Percentiles rank a stretch among this genome's conserved stretches.
Conservation (phyloP, 371 early-diverging fungal species). For the Mucor piriformis region DNA sequence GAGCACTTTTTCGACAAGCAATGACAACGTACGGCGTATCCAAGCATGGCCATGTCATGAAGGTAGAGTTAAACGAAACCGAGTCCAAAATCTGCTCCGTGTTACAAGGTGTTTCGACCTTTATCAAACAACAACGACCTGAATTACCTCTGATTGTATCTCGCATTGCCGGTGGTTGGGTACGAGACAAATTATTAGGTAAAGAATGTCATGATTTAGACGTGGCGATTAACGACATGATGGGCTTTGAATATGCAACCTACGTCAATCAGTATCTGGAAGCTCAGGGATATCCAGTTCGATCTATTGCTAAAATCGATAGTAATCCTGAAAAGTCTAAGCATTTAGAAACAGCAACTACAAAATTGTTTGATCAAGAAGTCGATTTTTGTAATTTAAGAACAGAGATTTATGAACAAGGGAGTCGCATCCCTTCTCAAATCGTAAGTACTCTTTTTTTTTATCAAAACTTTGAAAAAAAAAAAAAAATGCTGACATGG, state of each 20-base stretch:
- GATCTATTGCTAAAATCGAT: conserved; percentile 81
- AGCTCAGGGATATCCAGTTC: conserved; percentile 49
- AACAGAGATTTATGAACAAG: conserved; percentile 88
- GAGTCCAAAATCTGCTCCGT: conserved; percentile 69
- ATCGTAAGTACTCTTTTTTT: conserved; percentile 47
- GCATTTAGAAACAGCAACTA: conserved; percentile 98
- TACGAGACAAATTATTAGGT: conserved; percentile 97
- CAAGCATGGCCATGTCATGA: conserved; percentile 42
- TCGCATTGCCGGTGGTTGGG: conserved; percentile 99
- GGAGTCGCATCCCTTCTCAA: conserved; percentile 82
- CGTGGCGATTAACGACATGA: conserved; percentile 94
- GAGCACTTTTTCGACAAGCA: background rate
- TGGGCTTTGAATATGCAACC: conserved; percentile 93
- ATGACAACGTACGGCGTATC: conserved; percentile 35
- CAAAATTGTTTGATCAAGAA: conserved; percentile 75
- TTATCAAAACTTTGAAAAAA: too few species aligned
- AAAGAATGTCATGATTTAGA: conserved; percentile 93
- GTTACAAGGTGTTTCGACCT: conserved; percentile 60
- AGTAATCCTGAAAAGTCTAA: conserved; percentile 97
- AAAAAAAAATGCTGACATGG: background rate
- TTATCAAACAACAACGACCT: conserved; percentile 51
- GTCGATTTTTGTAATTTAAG: conserved; percentile 98
- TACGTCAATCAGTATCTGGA: conserved; percentile 73
- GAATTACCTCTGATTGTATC: conserved; percentile 66
- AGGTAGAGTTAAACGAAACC: conserved; percentile 49